phyloP scores from a whole-genome alignment of 331 rosid genomes.

The Malus hybrid region DNA sequence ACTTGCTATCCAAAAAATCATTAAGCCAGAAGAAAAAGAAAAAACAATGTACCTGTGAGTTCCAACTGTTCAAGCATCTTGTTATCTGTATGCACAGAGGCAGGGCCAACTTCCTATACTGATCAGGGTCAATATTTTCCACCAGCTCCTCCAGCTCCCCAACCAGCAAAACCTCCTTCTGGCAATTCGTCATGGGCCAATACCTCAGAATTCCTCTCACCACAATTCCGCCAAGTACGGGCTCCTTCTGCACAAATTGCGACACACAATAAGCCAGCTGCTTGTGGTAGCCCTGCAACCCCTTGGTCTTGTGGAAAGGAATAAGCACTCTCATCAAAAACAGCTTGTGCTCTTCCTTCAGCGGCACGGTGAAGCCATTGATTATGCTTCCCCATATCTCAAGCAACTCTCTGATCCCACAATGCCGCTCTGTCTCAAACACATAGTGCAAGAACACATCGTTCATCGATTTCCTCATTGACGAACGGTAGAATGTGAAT shows the following conservation, averaged over 20 bases:
- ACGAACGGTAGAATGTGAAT: slow-evolving; percentile 42
- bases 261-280: slow-evolving; percentile 73
- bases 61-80: slow-evolving; percentile 68
- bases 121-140: slow-evolving; percentile 65
- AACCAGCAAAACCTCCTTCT: slow-evolving; percentile 62
- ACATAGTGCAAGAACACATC: slow-evolving; percentile 53
- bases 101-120: slow-evolving; percentile 61
- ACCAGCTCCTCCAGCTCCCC: slow-evolving; percentile 83
- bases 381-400: slow-evolving; percentile 91
- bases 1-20: background rate
- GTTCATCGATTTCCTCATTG: slow-evolving; percentile 78
- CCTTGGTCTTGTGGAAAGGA: slow-evolving; percentile 73
- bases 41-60: slow-evolving; percentile 51
- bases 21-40: background rate
- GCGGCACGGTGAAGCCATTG: slow-evolving; percentile 75
- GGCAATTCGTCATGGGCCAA: slow-evolving; percentile 78
- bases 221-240: slow-evolving; percentile 68
- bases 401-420: slow-evolving; percentile 74
- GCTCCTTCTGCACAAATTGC: slow-evolving; percentile 89
- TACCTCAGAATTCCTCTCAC: slow-evolving; percentile 70
- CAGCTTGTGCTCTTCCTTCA: slow-evolving; percentile 84
- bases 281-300: slow-evolving; percentile 57
- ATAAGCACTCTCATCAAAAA: slow-evolving; percentile 74
- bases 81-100: slow-evolving; percentile 61
- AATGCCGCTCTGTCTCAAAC: slow-evolving; percentile 56